Evolutionary conservation across 495 filamentous ascomycete genomes (phyloP).

Genomic region (Aspergillus campestris): DNA sequence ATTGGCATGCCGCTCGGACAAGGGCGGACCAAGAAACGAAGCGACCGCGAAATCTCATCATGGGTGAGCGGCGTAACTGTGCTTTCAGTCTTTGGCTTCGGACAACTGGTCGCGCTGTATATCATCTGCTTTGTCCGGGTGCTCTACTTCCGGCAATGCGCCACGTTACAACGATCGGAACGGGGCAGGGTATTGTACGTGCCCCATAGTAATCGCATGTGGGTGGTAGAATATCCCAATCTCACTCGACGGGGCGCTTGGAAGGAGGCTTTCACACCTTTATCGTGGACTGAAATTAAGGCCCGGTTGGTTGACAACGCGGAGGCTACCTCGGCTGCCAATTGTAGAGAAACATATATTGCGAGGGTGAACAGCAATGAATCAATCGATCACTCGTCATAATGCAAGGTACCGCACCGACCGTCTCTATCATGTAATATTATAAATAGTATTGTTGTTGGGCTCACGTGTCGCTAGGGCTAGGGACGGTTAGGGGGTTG

Average conservation of each 20-base stretch:
- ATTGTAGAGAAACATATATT: too few species aligned
- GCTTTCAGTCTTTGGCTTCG: not conserved
- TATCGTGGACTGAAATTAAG: not conserved
- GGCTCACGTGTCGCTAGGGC: too few species aligned
- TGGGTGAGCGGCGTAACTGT: not conserved
- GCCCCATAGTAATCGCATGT: not conserved
- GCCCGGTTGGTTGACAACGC: not conserved
- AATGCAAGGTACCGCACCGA: too few species aligned
- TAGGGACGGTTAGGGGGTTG: too few species aligned
- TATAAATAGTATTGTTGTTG: too few species aligned
- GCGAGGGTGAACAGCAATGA: too few species aligned
- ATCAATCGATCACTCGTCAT: too few species aligned
- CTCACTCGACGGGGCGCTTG: not conserved
- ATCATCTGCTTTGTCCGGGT: not conserved
- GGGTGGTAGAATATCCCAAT: not conserved
- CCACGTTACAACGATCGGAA: too few species aligned
- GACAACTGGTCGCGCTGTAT: not conserved
- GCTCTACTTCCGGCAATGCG: not conserved
- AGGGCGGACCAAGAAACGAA: not conserved
- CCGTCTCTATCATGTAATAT: too few species aligned
- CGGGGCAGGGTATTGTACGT: not conserved
- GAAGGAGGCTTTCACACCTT: not conserved
- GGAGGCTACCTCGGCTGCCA: not conserved
- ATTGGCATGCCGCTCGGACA: not conserved
- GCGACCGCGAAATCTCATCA: not conserved